phyloP scores from a whole-genome alignment of 2,329 filamentous ascomycete genomes.

The Catunica adiposa region DNA sequence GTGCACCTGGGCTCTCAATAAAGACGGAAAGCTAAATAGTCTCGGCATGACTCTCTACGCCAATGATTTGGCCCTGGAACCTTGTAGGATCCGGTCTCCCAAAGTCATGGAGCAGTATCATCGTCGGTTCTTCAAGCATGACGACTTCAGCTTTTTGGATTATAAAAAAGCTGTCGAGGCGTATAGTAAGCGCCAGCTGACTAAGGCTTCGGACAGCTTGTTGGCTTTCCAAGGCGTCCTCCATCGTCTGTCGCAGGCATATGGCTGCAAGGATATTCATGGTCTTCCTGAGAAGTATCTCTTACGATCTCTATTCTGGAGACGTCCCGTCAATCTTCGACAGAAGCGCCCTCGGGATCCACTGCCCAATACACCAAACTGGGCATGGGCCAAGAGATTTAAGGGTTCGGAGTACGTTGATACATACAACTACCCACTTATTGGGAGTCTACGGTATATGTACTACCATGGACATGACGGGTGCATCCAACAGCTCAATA shows the following conservation, averaged over 20 bases:
- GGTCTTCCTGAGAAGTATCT: constrained; percentile 4
- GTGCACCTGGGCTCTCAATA: not conserved
- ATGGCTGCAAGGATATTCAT: not conserved
- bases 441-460: not conserved
- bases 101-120: too few relatives aligned
- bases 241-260: not conserved
- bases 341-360: not conserved
- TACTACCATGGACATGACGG: not conserved
- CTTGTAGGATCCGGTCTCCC: not conserved
- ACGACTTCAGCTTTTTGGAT: not conserved
- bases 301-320: constrained; percentile 4
- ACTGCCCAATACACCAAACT: not conserved
- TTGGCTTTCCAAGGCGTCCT: constrained; percentile 3
- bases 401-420: not conserved
- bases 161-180: not conserved
- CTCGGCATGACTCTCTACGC: not conserved
- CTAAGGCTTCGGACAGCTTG: not conserved
- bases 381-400: constrained; percentile 1
- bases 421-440: not conserved
- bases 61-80: not conserved
- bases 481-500: not conserved
- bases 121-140: constrained; percentile 2
- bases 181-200: constrained; percentile 1
- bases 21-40: not conserved
- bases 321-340: not conserved